These are phyloP conservation scores for Fusarium armeniacum DNA, from an alignment of 2,329 filamentous ascomycete genomes.

Conservation along the genomic window DNA sequence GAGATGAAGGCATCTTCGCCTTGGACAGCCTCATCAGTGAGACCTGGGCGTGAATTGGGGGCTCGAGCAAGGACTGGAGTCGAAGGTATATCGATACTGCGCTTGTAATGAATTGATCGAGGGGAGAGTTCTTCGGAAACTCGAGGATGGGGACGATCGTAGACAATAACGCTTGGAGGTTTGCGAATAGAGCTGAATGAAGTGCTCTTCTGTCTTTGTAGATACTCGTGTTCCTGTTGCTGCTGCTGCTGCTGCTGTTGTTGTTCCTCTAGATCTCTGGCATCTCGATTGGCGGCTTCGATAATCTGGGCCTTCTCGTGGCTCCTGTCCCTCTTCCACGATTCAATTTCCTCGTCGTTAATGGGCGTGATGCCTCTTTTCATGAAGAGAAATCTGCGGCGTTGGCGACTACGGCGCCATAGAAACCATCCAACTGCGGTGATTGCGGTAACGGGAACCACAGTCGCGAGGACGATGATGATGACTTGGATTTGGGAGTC, in stretches of 20 bases:
- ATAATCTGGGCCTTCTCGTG: conserved; percentile 53
- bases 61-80: conserved; percentile 70
- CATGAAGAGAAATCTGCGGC: conserved; percentile 59
- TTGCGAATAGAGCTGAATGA: conserved; percentile 59
- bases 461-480: conserved; percentile 66
- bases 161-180: conserved; percentile 68
- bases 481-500: conserved; percentile 57
- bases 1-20: conserved; percentile 72
- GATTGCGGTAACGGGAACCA: conserved; percentile 61
- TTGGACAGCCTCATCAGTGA: conserved; percentile 72
- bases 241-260: conserved; percentile 5
- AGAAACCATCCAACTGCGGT: conserved; percentile 54
- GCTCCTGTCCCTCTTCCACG: conserved; percentile 66
- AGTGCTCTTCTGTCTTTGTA: conserved; percentile 51
- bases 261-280: conserved; percentile 26
- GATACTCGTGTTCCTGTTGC: conserved; percentile 28
- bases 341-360: conserved; percentile 75
- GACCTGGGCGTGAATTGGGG: conserved; percentile 72
- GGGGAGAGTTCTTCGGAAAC: conserved; percentile 52
- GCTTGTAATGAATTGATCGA: conserved; percentile 54
- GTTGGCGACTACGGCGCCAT: conserved; percentile 56
- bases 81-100: conserved; percentile 62
- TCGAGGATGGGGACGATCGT: conserved; percentile 55
- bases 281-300: conserved; percentile 28
- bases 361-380: conserved; percentile 72